Evolutionary conservation across 495 filamentous ascomycete genomes (phyloP).

Genomic region (Neurospora hispaniola): DNA sequence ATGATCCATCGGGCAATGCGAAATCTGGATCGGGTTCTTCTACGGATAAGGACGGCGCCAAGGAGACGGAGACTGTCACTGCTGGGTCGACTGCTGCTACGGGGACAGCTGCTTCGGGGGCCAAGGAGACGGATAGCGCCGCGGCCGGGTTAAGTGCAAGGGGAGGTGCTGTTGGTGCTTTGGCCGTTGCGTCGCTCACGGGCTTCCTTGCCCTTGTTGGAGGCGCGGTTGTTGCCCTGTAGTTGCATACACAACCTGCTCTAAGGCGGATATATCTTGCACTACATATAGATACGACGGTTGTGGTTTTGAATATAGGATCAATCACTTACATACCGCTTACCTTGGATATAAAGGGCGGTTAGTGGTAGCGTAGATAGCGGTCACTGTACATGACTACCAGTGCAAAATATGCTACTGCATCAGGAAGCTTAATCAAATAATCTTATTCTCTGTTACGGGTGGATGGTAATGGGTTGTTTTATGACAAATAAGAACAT

Average conservation of each 20-base stretch:
- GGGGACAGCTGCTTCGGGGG: not conserved
- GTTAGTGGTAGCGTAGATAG: not conserved
- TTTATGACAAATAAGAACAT: not conserved
- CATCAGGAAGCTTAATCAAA: not conserved
- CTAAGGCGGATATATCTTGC: not conserved
- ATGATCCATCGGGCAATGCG: not conserved
- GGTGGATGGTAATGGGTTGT: not conserved
- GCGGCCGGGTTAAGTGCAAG: conserved; percentile 3
- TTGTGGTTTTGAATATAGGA: not conserved
- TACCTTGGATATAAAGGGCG: not conserved
- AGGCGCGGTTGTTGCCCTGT: conserved; percentile 15
- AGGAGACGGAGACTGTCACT: not conserved
- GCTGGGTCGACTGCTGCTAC: not conserved
- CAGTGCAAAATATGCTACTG: not conserved
- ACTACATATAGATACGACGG: not conserved
- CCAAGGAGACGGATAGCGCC: not conserved
- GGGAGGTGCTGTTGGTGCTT: conserved; percentile 3
- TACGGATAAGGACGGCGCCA: not conserved
- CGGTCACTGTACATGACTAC: not conserved
- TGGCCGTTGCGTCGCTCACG: conserved; percentile 12
- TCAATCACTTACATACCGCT: not conserved
- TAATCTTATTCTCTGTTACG: not conserved
- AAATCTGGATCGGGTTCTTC: not conserved
- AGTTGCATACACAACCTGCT: not conserved
- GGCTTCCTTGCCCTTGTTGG: conserved; percentile 18